Conservation (phyloP, 2,329 filamentous ascomycete species). For the Beauveria pseudobassiana region DNA sequence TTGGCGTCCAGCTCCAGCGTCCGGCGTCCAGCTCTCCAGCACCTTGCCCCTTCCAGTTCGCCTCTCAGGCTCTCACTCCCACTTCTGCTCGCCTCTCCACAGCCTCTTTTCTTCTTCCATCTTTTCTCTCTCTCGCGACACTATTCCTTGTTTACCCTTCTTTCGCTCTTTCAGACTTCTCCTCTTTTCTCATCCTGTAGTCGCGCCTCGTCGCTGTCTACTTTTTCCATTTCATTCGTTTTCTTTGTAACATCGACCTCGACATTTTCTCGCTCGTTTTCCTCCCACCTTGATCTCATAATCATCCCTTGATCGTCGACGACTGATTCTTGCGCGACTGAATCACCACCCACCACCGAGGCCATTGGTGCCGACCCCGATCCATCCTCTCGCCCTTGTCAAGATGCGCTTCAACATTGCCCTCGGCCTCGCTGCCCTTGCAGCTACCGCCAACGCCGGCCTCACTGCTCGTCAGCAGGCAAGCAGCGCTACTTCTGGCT, state of each 20-base stretch:
- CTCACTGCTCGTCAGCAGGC: background rate
- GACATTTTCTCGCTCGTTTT: background rate
- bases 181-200: background rate
- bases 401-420: conserved; percentile 10
- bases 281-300: background rate
- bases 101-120: background rate
- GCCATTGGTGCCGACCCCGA: conserved; percentile 1
- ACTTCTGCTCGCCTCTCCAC: background rate
- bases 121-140: conserved; percentile 9
- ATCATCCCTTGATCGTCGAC: conserved; percentile 1
- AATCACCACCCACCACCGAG: background rate
- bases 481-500: background rate
- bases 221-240: background rate
- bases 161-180: background rate
- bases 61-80: background rate
- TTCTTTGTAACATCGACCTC: background rate
- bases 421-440: conserved; percentile 18
- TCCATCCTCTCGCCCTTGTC: background rate
- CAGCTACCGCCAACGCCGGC: conserved; percentile 15
- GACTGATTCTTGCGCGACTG: background rate
- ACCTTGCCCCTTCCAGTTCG: background rate
- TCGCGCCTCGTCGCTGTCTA: background rate
- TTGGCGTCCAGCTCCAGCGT: too few species aligned
- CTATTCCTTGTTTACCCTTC: conserved; percentile 6
- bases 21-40: too few species aligned